Conservation (phyloP, 202 grass and related monocot genomes). For the Schoenoplectus triqueter region DNA sequence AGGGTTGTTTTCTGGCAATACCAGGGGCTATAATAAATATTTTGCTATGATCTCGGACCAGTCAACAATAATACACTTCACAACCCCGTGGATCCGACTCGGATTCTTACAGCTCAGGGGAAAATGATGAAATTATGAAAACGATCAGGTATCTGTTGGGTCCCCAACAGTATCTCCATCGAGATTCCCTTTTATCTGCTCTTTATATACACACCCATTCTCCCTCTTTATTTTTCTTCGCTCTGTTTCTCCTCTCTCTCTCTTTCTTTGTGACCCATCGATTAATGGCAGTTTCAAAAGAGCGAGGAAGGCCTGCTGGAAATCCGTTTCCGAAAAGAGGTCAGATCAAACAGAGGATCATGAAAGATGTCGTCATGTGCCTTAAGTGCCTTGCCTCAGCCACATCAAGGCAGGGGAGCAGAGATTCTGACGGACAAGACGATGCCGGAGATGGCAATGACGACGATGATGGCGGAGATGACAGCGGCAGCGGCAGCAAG, state of each 20-base stretch:
- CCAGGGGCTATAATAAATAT: background rate
- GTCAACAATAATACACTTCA: background rate
- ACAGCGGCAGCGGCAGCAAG: no score
- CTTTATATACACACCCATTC: background rate
- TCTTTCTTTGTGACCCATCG: background rate
- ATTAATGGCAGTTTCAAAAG: conserved; percentile 21
- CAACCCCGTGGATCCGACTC: background rate
- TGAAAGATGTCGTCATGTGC: conserved; percentile 35
- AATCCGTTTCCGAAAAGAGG: conserved; percentile 70
- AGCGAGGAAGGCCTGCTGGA: conserved; percentile 35
- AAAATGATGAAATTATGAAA: background rate
- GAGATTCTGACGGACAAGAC: background rate
- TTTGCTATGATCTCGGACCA: background rate
- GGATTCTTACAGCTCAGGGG: background rate
- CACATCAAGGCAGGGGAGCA: conserved; percentile 21
- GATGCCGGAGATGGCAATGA: conserved; percentile 6
- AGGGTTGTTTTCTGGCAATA: background rate
- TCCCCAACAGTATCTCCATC: background rate
- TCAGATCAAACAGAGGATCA: conserved; percentile 57
- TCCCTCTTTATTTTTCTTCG: background rate
- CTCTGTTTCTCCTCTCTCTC: background rate
- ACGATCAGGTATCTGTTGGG: background rate
- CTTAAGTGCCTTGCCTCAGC: conserved; percentile 34
- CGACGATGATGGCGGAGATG: no score
- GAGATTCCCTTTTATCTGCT: background rate